phyloP scores from a whole-genome alignment of 345 rosid species.

The Boechera retrofracta region DNA sequence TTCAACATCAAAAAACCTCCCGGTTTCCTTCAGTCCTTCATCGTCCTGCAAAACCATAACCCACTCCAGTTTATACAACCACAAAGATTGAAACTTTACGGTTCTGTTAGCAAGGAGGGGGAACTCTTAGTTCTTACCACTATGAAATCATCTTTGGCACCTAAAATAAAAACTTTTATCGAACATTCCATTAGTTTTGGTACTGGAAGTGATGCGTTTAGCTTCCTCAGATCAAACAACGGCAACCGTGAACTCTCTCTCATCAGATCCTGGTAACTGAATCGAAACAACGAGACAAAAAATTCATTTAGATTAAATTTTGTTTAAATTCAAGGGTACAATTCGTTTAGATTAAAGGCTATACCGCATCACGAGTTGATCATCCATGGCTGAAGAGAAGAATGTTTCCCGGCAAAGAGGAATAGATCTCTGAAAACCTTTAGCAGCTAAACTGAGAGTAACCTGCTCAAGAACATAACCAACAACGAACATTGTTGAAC shows the following conservation, averaged over 20 bases:
- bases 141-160: conserved; percentile 82
- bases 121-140: conserved; percentile 52
- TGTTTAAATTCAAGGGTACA: background rate
- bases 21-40: conserved; percentile 73
- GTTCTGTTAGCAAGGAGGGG: background rate
- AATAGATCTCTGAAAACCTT: conserved; percentile 81
- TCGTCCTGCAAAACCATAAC: conserved; percentile 53
- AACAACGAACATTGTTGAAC: background rate
- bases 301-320: background rate
- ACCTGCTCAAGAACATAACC: conserved; percentile 57
- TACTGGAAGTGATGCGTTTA: conserved; percentile 88
- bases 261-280: conserved; percentile 83
- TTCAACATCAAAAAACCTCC: conserved; percentile 59
- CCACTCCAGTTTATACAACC: background rate
- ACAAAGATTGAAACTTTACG: conserved; percentile 10
- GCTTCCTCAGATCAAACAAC: conserved; percentile 80
- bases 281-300: conserved; percentile 22
- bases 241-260: conserved; percentile 77
- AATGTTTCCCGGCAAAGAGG: conserved; percentile 89
- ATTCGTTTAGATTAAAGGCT: conserved; percentile 28
- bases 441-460: conserved; percentile 86
- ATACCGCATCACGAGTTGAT: conserved; percentile 70
- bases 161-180: conserved; percentile 64
- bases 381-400: conserved; percentile 79
- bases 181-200: conserved; percentile 60